phyloP scores from a whole-genome alignment of 2,329 filamentous ascomycete genomes.

The Macrophomina pseudophaseolina region DNA sequence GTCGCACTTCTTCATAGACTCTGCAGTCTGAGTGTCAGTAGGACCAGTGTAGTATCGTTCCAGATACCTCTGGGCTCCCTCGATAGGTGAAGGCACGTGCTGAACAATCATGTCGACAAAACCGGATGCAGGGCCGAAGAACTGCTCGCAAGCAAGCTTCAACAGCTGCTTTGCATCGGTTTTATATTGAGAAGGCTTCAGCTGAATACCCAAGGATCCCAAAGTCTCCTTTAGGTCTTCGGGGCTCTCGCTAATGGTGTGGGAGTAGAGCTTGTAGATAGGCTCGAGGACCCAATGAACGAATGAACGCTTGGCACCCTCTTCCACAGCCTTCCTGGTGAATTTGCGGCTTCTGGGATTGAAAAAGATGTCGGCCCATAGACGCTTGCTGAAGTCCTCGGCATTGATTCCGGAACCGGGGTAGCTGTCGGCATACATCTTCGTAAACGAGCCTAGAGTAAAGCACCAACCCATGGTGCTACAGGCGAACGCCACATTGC shows the following conservation, averaged over 20 bases:
- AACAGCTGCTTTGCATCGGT: constrained; percentile 87
- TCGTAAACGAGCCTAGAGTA: constrained; percentile 89
- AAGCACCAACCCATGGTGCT: constrained; percentile 97
- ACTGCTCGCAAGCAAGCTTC: constrained; percentile 89
- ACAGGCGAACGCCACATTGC: constrained; percentile 96
- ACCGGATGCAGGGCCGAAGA: constrained; percentile 86
- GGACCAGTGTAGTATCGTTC: constrained; percentile 93
- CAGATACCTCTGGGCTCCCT: constrained; percentile 76
- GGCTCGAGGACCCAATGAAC: constrained; percentile 95
- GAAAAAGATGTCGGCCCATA: constrained; percentile 98
- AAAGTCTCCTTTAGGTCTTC: constrained; percentile 82
- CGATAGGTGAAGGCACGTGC: constrained; percentile 85
- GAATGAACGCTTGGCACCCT: constrained; percentile 82
- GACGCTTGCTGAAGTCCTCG: constrained; percentile 78
- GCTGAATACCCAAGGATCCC: constrained; percentile 75
- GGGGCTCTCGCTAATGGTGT: constrained; percentile 89
- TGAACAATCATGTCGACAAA: constrained; percentile 96
- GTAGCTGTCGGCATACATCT: constrained; percentile 93
- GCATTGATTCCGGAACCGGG: constrained; percentile 70
- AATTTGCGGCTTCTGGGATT: constrained; percentile 91
- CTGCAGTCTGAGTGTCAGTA: constrained; percentile 77
- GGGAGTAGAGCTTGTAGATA: constrained; percentile 96
- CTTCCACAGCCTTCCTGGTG: constrained; percentile 83
- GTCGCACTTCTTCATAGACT: constrained; percentile 80
- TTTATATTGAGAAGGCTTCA: constrained; percentile 93